These are phyloP conservation scores for Medakamo hakoo DNA, from an alignment of 139 green algal genomes.

Conservation along the genomic window DNA sequence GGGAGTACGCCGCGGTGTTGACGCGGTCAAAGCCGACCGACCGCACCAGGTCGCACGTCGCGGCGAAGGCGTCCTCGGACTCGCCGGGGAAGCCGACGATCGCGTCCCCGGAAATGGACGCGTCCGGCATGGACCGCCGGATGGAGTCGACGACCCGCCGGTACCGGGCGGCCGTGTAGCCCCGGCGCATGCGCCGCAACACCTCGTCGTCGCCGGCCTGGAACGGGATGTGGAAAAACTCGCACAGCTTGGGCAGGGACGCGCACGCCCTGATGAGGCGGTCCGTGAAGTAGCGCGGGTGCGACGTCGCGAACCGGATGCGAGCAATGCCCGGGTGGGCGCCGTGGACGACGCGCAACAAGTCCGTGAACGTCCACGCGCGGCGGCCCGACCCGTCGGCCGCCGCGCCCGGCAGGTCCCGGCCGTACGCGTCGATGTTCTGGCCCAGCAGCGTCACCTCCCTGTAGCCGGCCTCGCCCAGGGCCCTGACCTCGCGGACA, in stretches of 20 bases:
- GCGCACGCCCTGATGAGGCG: conserved; percentile 72
- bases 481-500: conserved; percentile 56
- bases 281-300: conserved; percentile 79
- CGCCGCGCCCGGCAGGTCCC: conserved; percentile 72
- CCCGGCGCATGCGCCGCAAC: conserved; percentile 71
- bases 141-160: conserved; percentile 87
- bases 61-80: conserved; percentile 88
- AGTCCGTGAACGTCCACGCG: conserved; percentile 86
- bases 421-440: conserved; percentile 94
- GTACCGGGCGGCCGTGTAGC: conserved; percentile 80
- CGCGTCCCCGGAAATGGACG: conserved; percentile 73
- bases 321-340: conserved; percentile 82
- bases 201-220: conserved; percentile 87
- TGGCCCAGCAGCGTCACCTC: conserved; percentile 96
- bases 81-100: conserved; percentile 96
- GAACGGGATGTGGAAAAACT: conserved; percentile 98
- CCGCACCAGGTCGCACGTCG: conserved; percentile 62
- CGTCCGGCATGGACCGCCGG: conserved; percentile 84
- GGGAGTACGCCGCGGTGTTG: conserved; percentile 79
- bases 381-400: conserved; percentile 57
- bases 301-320: conserved; percentile 88
- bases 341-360: conserved; percentile 73
- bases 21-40: conserved; percentile 88
- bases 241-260: conserved; percentile 88
- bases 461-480: conserved; percentile 83